Percentiles rank a stretch among this genome's conserved stretches.
Evolutionary conservation across 305 asterid species (phyloP).

Genomic region (Plantago rigida): DNA sequence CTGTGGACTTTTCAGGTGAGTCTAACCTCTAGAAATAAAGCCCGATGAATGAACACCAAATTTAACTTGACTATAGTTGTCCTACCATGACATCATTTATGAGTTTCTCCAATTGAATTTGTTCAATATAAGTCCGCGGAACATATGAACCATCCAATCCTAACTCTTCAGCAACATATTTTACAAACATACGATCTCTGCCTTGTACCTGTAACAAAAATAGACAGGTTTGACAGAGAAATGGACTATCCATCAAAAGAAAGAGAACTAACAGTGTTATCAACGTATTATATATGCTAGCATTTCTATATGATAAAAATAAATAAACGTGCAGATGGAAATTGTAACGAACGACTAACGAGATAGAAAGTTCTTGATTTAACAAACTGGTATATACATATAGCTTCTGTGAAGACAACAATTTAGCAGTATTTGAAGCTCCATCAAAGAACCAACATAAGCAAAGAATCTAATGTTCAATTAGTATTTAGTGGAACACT

Average conservation of each 20-base stretch:
- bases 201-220: constrained; percentile 71
- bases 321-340: background rate
- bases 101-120: constrained; percentile 91
- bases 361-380: background rate
- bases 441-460: constrained; percentile 12
- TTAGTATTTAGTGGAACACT: background rate
- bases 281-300: constrained; percentile 6
- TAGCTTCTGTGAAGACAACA: background rate
- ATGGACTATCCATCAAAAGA: constrained; percentile 20
- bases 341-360: background rate
- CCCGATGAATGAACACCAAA: constrained; percentile 7
- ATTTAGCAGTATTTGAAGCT: constrained; percentile 10
- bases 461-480: background rate
- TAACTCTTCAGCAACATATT: constrained; percentile 64
- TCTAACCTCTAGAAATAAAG: constrained; percentile 21
- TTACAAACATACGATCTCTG: constrained; percentile 71
- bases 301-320: background rate
- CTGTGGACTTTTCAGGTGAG: constrained; percentile 36
- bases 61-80: constrained; percentile 12
- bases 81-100: constrained; percentile 86
- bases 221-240: constrained; percentile 22
- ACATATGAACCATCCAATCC: constrained; percentile 84
- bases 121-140: constrained; percentile 92
- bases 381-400: background rate
- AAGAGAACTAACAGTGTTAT: constrained; percentile 12